Evolutionary conservation across 139 green algal species (phyloP), one percentile per base, ranked within the genome.

Genomic region (Chlorella ohadii): DNA sequence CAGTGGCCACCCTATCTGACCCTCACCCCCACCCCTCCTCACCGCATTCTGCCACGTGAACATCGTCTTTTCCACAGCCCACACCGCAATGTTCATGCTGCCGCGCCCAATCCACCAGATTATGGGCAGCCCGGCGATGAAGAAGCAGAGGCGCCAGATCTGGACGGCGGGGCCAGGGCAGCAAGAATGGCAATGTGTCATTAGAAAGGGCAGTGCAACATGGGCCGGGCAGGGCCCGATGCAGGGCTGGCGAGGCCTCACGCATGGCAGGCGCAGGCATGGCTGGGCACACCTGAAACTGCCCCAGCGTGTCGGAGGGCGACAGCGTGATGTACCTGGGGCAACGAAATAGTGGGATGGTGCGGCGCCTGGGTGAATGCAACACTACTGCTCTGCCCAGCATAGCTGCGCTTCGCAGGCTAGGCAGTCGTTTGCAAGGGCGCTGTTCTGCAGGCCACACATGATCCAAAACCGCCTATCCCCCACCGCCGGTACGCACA

Each of bases 61-160:
- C 77, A 90, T 72, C 1, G 82, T 82, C 23, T 47, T 65, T 44
- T 90, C 86, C 27, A 90, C 86, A 3, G 33, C 72, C 61, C 61
- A 83, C 38, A 83, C 77, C 27, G n/a, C 77, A 12, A 44, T 4
- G 38, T 73, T 31, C 77, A 83, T 83, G 39, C 7, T 22, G 61
- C 61, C 61, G 9, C 61, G 77, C 0, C 77, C 77, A 16, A 63
- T 73, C 77, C 77, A 83, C 77, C 77, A 83, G 28, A 83, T 83
- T 38, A 83, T 28, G 61, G 77, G 77, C 77, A 83, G 61, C 11
- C 81, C 81, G 25, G 86, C 86, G 5, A 90, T 68, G 75, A 90
- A 86, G 75, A 84, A 90, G 81, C 65, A 87, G 33, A 87, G 51
- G 44, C 86, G 81, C 86, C 86, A 90, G 44, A 87, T 28, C 85